Conservation (phyloP, 805 yeast genomes). For the Zygoascus tannicola region DNA sequence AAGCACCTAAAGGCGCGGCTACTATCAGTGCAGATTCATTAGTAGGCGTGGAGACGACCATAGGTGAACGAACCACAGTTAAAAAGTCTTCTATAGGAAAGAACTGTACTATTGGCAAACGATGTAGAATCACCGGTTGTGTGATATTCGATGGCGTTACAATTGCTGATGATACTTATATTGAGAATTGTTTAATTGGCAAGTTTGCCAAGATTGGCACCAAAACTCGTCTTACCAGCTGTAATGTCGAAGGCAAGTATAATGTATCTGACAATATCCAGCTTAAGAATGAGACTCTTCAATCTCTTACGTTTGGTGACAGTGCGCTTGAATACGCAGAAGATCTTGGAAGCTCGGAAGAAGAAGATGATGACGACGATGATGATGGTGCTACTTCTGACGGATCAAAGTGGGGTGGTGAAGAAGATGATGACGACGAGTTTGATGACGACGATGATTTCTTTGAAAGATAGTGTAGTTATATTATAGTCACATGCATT, state of each 20-base stretch:
- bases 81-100: constrained; percentile 77
- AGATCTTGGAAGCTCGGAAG: neutral
- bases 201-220: constrained; percentile 49
- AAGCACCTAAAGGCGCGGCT: constrained; percentile 36
- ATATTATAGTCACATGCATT: neutral
- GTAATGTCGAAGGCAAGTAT: constrained; percentile 78
- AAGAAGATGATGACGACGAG: neutral
- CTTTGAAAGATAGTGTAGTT: neutral
- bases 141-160: constrained; percentile 61
- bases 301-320: constrained; percentile 1
- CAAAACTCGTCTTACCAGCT: constrained; percentile 61
- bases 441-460: constrained; percentile 1
- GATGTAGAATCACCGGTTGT: constrained; percentile 83
- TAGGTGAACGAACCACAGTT: constrained; percentile 79
- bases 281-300: constrained; percentile 31
- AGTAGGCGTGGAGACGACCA: constrained; percentile 54
- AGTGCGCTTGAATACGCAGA: neutral
- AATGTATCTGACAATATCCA: constrained; percentile 37
- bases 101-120: constrained; percentile 67
- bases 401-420: constrained; percentile 1
- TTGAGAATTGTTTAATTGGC: constrained; percentile 88
- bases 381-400: constrained; percentile 3
- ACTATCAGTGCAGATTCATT: constrained; percentile 81
- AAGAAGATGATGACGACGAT: neutral
- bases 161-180: constrained; percentile 58